Evolutionary conservation across 352 stramenopile genomes (phyloP), one percentile per base, ranked within the genome.

Genomic region (Globisporangium irregulare): DNA sequence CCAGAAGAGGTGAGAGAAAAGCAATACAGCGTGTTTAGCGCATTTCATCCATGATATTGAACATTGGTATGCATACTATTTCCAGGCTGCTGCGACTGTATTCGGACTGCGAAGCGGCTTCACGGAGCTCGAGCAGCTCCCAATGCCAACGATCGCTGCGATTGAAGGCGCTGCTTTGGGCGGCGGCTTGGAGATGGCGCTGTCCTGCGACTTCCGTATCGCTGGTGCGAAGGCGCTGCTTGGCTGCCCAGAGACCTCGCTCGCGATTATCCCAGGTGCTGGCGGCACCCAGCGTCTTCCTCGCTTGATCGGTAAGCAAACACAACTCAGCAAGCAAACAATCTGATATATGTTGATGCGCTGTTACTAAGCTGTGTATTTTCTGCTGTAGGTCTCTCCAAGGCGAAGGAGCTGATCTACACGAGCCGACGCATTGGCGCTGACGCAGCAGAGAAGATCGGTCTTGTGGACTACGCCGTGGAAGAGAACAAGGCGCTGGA

Each of bases 361-460:
- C 5, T 55, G 22, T 54, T 53, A 14, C 14, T 43, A 15, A 51
- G 46, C 3, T 61, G 20, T 14, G 20, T 1, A 4, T 53, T 68
- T 43, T 10, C 14, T 57, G 7, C 5, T 22, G 7, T 63, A 90
- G 82, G 84, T 4, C 75, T 94, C 27, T 91, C 92, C 22, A 94
- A 94, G 72, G 94, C 94, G 10, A 98, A 98, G 72, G 93, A 98
- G 68, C 83, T 98, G 34, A 98, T 98, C 69, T 98, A 95, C 73
- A 98, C 93, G 5, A 94, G 84, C 46, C 82, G 89, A n/a, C 85
- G 89, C 29, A 79, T 98, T 9, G 75, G 77, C 56, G 87, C 87
- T 0, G 73, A 86, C 27, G 72, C 84, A 60, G 95, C 92, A 18
- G 80, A 89, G 66, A 81, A 91, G 69, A 82, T 97, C 24, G 94